A percentile compares a stretch with the other conserved stretches of the same genome.
Conservation (phyloP, 805 yeast species). For the Metschnikowia vanudenii region DNA sequence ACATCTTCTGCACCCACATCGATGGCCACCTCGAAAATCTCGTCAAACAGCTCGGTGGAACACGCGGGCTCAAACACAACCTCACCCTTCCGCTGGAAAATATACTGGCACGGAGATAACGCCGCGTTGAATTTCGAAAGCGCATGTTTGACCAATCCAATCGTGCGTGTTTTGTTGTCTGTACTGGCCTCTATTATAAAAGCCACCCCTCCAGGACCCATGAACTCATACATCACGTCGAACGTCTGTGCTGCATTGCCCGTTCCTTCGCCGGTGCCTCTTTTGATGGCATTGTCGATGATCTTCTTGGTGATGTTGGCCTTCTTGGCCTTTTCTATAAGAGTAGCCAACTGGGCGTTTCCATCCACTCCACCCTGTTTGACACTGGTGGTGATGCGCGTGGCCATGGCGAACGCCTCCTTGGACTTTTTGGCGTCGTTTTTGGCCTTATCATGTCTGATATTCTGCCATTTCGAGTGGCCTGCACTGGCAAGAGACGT, state of each 20-base stretch:
- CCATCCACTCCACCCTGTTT: slow-evolving; percentile 69
- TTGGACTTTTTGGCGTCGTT: slow-evolving; percentile 79
- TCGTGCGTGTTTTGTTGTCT: slow-evolving; percentile 82
- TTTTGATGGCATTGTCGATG: slow-evolving; percentile 80
- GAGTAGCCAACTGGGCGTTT: slow-evolving; percentile 60
- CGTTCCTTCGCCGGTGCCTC: slow-evolving; percentile 71
- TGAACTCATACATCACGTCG: slow-evolving; percentile 72
- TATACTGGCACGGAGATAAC: slow-evolving; percentile 72
- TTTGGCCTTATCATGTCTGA: slow-evolving; percentile 90
- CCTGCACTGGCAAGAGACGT: slow-evolving; percentile 50
- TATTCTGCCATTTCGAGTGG: slow-evolving; percentile 94
- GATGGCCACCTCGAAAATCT: slow-evolving; percentile 67
- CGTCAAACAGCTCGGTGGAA: slow-evolving; percentile 50
- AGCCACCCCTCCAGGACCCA: slow-evolving; percentile 92
- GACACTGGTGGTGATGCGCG: slow-evolving; percentile 72
- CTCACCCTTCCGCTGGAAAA: slow-evolving; percentile 78
- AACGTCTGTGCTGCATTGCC: slow-evolving; percentile 43
- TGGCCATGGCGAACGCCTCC: slow-evolving; percentile 67
- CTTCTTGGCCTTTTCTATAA: slow-evolving; percentile 75
- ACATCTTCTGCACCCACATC: slow-evolving; percentile 83
- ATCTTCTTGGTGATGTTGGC: slow-evolving; percentile 79
- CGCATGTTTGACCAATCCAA: slow-evolving; percentile 70
- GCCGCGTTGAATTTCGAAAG: slow-evolving; percentile 68
- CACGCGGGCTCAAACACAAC: slow-evolving; percentile 50
- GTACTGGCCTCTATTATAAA: slow-evolving; percentile 83